Evolutionary conservation across 1,284 basidiomycete species (phyloP), one percentile per base, ranked within the genome.

Genomic region (Irpex lacteus): DNA sequence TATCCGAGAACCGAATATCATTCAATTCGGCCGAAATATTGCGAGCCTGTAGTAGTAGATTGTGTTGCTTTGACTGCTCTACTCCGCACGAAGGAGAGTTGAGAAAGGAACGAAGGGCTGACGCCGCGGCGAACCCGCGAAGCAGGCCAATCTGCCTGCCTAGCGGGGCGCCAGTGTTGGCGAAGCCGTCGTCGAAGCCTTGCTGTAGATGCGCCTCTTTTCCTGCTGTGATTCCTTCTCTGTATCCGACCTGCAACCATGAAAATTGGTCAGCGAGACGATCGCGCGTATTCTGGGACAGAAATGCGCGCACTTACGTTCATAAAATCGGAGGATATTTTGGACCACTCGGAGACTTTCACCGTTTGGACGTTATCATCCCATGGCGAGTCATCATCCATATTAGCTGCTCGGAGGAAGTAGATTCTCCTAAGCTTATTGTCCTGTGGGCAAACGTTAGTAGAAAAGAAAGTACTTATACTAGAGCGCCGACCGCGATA

Each of bases 171-270:
- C 94, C 93, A 18, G 88, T 80, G 36, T 76, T 71, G 3, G 87
- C 88, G 70, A 92, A 96, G 15, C 91, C 94, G n/a, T 81, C 78
- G 72, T 96, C 91, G 70, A 96, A 96, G 0, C 93, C 94, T 66
- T 85, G 78, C 70, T 96, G 94, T 0, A 95, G 80, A 8, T 86
- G 85, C 1, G 82, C 80, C 75, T 94, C 90, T 74, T 96, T 96
- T 8, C 94, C 94, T 3, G 88, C 87, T 0, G 87, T 91, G 68
- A 96, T 94, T 32, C 94, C 94, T 75, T 95, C 93, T 15, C 94
- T 86, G 71, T 95, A 96, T 1, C 94, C 94, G 19, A 85, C 85
- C 94, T 96, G 64, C 36, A 8, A 15, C 38, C 8, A 9, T 44
- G 38, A 44, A 44, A 44, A 4, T 44, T 44, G 15, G 38, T 9